Evolutionary conservation across 2,329 filamentous ascomycete species (phyloP), one percentile per base, ranked within the genome.

Genomic region (Botrytis galanthina): DNA sequence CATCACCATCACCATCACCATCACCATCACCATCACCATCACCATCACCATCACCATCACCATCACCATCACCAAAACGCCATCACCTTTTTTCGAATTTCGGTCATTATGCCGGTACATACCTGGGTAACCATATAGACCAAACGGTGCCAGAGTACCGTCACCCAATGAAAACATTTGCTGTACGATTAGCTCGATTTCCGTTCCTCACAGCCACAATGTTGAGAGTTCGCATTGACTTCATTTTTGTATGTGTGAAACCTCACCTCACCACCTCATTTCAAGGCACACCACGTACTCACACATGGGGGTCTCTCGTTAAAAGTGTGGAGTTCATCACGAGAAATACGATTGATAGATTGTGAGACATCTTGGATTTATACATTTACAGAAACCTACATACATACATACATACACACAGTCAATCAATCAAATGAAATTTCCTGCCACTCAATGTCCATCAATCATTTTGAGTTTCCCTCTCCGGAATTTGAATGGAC

Each of bases 131-230:
- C 9, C 14, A 29, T 42, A 20, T 10, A 29, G 39, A 63, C 18
- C 12, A 22, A 29, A 44, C 16, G 16, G 18, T 39, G 48, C 48
- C 48, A n/a, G 48, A 54, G 14, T 22, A n/a, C 22, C 1, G 48
- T 54, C 37, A 12, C 16, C 37, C 61, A 63, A 29, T 44, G n/a
- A 44, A 3, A 4, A 12, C 10, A 63, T 42, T 29, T 42, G 26
- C 61, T 44, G 26, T 44, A 44, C 61, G 61, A 20, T 9, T 29
- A 29, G n/a, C 37, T 42, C 26, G 6, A 10, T 20, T 20, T 42
- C 14, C 22, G n/a, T 44, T 63, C 18, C 26, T 63, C 63, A 66
- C 63, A 66, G 63, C 63, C 63, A 66, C 63, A 66, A 48, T 44
- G 26, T 42, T 63, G 35, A 63, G 37, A 63, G 16, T n/a, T 64